phyloP scores from a whole-genome alignment of 768 basidiomycete genomes.

The Mrakia blollopis region DNA sequence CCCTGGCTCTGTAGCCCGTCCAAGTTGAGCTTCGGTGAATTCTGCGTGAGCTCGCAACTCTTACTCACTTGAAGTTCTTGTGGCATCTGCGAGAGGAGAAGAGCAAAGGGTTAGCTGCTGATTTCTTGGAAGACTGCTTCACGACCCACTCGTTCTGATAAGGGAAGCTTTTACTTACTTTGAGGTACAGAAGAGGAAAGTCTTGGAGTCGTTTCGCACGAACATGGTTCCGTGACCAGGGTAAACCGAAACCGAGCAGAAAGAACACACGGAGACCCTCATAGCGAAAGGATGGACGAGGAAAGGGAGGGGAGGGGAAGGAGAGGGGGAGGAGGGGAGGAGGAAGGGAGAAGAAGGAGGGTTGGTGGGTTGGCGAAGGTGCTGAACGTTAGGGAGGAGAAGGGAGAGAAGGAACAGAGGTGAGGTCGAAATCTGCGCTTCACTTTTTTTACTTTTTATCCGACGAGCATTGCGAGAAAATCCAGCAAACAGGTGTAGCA shows the following conservation, averaged over 20 bases:
- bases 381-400: background rate
- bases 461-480: too few species aligned
- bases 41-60: background rate
- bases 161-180: slow-evolving; percentile 58
- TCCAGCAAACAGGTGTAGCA: too few species aligned
- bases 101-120: background rate
- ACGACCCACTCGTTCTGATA: background rate
- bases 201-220: slow-evolving; percentile 92
- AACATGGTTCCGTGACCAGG: slow-evolving; percentile 96
- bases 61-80: slow-evolving; percentile 95
- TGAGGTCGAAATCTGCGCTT: background rate
- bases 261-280: slow-evolving; percentile 98
- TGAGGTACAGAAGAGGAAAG: slow-evolving; percentile 95
- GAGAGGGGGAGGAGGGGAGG: slow-evolving; percentile 4
- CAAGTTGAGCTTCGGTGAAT: background rate
- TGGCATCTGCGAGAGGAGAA: slow-evolving; percentile 63
- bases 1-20: background rate
- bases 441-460: too few species aligned
- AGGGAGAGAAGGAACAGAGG: background rate
- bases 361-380: background rate
- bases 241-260: slow-evolving; percentile 94
- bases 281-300: too few species aligned
- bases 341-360: slow-evolving; percentile 15
- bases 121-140: background rate
- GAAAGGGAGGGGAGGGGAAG: background rate